Conservation (phyloP, 345 rosid genomes). For the Dipteronia dyeriana region DNA sequence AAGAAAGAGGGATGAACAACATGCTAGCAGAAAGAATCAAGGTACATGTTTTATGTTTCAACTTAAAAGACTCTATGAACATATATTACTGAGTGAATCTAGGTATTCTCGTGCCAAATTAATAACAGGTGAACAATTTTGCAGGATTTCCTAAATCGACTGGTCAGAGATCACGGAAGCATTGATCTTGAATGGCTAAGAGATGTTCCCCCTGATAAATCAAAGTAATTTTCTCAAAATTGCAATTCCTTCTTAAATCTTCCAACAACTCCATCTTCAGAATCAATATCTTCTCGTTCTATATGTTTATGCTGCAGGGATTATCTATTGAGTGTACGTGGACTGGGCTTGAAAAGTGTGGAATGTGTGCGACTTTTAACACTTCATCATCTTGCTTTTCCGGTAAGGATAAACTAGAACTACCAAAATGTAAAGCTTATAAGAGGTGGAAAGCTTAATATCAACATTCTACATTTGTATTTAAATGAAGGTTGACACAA, state of each 20-base stretch:
- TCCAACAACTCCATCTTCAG: not conserved
- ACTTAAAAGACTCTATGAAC: slow-evolving; percentile 17
- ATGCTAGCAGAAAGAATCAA: slow-evolving; percentile 85
- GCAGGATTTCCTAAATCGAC: slow-evolving; percentile 81
- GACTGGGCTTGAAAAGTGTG: slow-evolving; percentile 91
- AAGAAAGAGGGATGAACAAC: slow-evolving; percentile 89
- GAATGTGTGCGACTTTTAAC: slow-evolving; percentile 94
- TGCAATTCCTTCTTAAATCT: slow-evolving; percentile 12
- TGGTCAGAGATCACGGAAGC: slow-evolving; percentile 71
- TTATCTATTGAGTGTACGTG: slow-evolving; percentile 77
- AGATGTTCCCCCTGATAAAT: slow-evolving; percentile 70
- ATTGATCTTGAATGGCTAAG: slow-evolving; percentile 91
- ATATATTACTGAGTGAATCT: not conserved
- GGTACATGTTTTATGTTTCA: slow-evolving; percentile 41
- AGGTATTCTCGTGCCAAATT: slow-evolving; percentile 11
- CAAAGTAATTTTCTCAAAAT: slow-evolving; percentile 56
- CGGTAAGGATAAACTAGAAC: slow-evolving; percentile 53
- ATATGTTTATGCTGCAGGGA: slow-evolving; percentile 53
- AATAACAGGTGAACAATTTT: slow-evolving; percentile 27
- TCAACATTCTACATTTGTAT: slow-evolving; percentile 15
- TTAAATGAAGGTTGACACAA: slow-evolving; percentile 80
- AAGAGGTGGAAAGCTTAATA: slow-evolving; percentile 12
- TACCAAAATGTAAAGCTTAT: slow-evolving; percentile 18
- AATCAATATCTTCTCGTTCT: slow-evolving; percentile 13
- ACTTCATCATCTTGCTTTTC: slow-evolving; percentile 92